phyloP scores from a whole-genome alignment of 2,329 filamentous ascomycete species.

The Hypoxylon sp. region DNA sequence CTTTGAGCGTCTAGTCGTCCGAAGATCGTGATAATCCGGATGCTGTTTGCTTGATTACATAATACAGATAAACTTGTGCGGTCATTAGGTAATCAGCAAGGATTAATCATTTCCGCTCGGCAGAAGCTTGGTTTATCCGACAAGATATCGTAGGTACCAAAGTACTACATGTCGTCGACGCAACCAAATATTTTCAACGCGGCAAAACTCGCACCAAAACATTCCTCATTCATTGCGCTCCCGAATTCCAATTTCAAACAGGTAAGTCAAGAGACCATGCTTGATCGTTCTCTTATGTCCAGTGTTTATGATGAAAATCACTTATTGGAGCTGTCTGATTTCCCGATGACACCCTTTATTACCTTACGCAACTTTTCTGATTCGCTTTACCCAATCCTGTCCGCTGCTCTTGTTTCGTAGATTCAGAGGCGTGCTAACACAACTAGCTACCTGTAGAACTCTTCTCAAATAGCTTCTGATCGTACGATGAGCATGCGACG shows the following conservation, averaged over 20 bases:
- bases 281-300: not conserved
- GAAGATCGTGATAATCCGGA: no score
- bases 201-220: not conserved
- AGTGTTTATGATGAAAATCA: constrained; percentile 54
- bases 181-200: not conserved
- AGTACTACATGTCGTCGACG: no score
- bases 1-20: no score
- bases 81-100: no score
- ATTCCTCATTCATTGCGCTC: not conserved
- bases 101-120: no score
- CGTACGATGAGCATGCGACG: constrained; percentile 19
- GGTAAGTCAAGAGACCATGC: constrained; percentile 18
- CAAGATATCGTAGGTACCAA: no score
- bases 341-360: constrained; percentile 65
- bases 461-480: not conserved
- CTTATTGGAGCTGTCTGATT: constrained; percentile 80
- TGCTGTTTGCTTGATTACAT: no score
- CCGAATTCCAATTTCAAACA: not conserved
- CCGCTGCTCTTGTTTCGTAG: constrained; percentile 26
- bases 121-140: not conserved
- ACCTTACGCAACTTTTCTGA: constrained; percentile 65
- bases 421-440: constrained; percentile 9
- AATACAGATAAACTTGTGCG: no score
- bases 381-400: constrained; percentile 20
- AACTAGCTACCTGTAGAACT: not conserved